phyloP scores from a whole-genome alignment of 2,329 filamentous ascomycete genomes.

The Pseudomassariella vexata region DNA sequence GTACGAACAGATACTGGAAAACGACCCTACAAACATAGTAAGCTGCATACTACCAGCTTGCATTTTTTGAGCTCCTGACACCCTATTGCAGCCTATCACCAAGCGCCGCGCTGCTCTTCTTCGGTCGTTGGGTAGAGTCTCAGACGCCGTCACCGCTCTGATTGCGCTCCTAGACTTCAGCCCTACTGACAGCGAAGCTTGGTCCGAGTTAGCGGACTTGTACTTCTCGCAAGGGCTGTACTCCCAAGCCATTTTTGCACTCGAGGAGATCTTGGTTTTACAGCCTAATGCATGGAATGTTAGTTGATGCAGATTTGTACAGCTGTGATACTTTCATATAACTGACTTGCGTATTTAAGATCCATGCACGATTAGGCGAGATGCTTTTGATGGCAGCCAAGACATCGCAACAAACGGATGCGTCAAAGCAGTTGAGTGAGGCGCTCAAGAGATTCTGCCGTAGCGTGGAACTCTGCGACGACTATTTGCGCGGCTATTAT shows the following conservation, averaged over 20 bases:
- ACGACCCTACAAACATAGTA: slow-evolving; percentile 76
- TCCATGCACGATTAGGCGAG: slow-evolving; percentile 84
- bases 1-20: slow-evolving; percentile 70
- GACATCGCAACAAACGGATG: slow-evolving; percentile 31
- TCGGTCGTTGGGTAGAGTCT: slow-evolving; percentile 60
- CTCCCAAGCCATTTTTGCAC: slow-evolving; percentile 75
- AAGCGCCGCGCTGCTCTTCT: slow-evolving; percentile 82
- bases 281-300: slow-evolving; percentile 95
- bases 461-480: slow-evolving; percentile 88
- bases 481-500: slow-evolving; percentile 89
- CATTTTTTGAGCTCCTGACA: slow-evolving; percentile 5
- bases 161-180: slow-evolving; percentile 72
- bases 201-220: slow-evolving; percentile 85
- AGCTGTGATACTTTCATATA: slow-evolving; percentile 9
- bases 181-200: slow-evolving; percentile 87
- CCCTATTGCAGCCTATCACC: slow-evolving; percentile 60
- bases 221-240: slow-evolving; percentile 77
- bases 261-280: slow-evolving; percentile 85
- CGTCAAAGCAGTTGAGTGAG: slow-evolving; percentile 56
- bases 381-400: slow-evolving; percentile 66
- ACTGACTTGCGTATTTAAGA: slow-evolving; percentile 41
- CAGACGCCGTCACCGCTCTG: slow-evolving; percentile 71
- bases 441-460: slow-evolving; percentile 81
- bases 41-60: slow-evolving; percentile 24
- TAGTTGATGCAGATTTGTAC: slow-evolving; percentile 27